Evolutionary conservation across 1,139 yeast genomes (phyloP).

Genomic region (Wickerhamomyces sp.): DNA sequence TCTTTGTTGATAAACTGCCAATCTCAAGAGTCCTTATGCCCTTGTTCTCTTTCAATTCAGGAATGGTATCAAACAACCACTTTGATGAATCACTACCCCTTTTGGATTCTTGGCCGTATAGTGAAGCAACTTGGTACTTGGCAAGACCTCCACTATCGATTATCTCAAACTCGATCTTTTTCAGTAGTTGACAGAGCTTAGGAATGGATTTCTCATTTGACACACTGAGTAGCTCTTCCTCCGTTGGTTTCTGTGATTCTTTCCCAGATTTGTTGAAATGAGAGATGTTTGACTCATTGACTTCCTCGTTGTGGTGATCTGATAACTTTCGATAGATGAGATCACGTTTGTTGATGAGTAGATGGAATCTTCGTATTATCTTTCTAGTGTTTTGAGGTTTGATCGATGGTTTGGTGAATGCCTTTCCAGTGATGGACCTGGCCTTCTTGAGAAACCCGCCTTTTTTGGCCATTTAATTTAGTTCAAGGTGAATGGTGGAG

Average conservation of each 20-base stretch:
- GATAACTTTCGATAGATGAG: conserved; percentile 31
- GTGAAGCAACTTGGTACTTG: conserved; percentile 82
- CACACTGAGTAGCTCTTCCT: conserved; percentile 15
- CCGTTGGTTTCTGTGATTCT: conserved; percentile 13
- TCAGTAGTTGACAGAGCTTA: conserved; percentile 31
- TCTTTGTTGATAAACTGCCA: conserved; percentile 69
- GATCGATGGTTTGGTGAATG: conserved; percentile 30
- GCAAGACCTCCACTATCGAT: conserved; percentile 61
- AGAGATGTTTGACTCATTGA: conserved; percentile 28
- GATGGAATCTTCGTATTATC: conserved; percentile 64
- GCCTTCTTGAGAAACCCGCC: conserved; percentile 26
- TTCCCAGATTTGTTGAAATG: conserved; percentile 10
- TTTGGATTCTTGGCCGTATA: conserved; percentile 68
- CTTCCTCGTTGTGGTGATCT: conserved; percentile 13
- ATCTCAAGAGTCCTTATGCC: conserved; percentile 60
- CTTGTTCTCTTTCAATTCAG: conserved; percentile 17
- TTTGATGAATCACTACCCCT: conserved; percentile 94
- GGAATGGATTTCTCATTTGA: conserved; percentile 11
- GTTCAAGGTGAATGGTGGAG: too few relatives aligned
- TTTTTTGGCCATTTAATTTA: conserved; percentile 11
- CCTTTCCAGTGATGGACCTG: conserved; percentile 34
- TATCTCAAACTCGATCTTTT: conserved; percentile 55
- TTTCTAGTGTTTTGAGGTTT: conserved; percentile 67
- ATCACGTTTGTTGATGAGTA: conserved; percentile 47
- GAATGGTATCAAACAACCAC: conserved; percentile 50